Conservation (phyloP, 768 basidiomycete species). For the Tulasnella calospora region DNA sequence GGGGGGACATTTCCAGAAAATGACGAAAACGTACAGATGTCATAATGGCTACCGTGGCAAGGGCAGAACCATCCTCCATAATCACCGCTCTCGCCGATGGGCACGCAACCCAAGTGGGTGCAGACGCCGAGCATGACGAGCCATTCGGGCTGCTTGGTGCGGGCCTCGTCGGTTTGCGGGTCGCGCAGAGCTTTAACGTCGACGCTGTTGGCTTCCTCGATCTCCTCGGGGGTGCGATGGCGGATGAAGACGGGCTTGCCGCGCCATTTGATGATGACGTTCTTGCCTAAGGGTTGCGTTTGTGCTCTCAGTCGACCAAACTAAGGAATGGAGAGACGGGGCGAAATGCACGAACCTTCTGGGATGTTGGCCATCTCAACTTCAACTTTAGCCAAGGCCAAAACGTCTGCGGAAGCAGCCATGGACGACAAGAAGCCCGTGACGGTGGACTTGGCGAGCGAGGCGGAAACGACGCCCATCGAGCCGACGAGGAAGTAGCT, state of each 20-base stretch:
- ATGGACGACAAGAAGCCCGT: constrained; percentile 93
- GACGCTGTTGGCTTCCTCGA: constrained; percentile 79
- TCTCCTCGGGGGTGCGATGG: constrained; percentile 86
- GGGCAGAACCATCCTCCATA: constrained; percentile 99
- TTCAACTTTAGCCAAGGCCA: constrained; percentile 97
- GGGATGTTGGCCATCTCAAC: constrained; percentile 85
- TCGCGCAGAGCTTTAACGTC: constrained; percentile 89
- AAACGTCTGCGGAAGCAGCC: constrained; percentile 95
- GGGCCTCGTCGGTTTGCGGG: constrained; percentile 82
- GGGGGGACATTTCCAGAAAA: background rate
- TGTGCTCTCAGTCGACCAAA: too few species aligned
- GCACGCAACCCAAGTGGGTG: constrained; percentile 98
- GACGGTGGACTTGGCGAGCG: constrained; percentile 88
- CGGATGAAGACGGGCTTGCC: constrained; percentile 99
- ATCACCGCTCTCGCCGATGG: constrained; percentile 95
- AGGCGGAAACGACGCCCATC: constrained; percentile 89
- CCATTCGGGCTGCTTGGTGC: constrained; percentile 96
- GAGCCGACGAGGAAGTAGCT: constrained; percentile 90
- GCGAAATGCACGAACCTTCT: constrained; percentile 46
- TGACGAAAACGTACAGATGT: constrained; percentile 69
- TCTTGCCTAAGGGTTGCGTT: constrained; percentile 52
- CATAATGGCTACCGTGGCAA: constrained; percentile 98
- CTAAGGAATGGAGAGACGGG: too few species aligned
- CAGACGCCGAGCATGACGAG: constrained; percentile 87
- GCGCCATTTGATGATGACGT: constrained; percentile 97